Percentiles rank a stretch among this genome's conserved stretches.
phyloP scores from a whole-genome alignment of 805 yeast genomes.

The Saccharomycopsis fodiens region DNA sequence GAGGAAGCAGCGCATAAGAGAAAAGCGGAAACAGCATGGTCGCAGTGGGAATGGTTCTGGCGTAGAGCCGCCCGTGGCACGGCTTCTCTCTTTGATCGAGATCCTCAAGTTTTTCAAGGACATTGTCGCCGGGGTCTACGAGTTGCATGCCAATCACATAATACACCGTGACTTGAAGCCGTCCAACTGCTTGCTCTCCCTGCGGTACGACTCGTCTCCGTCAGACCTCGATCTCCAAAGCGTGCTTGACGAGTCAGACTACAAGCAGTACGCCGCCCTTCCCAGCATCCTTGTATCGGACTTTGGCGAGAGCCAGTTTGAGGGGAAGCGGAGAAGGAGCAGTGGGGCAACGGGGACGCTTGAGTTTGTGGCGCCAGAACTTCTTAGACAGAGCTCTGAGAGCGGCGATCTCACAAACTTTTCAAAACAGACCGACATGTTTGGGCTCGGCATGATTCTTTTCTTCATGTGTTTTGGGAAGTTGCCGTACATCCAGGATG shows the following conservation, averaged over 20 bases:
- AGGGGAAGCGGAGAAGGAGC: constrained; percentile 55
- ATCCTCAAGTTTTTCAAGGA: constrained; percentile 64
- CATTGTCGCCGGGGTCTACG: constrained; percentile 60
- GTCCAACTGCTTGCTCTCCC: constrained; percentile 63
- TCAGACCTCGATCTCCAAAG: constrained; percentile 21
- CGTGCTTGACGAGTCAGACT: constrained; percentile 8
- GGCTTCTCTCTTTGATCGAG: constrained; percentile 44
- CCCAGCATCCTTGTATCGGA: constrained; percentile 81
- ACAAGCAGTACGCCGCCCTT: constrained; percentile 24
- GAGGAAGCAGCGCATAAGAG: constrained; percentile 31
- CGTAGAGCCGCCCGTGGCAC: constrained; percentile 22
- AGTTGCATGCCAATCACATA: constrained; percentile 65
- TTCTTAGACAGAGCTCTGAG: constrained; percentile 32
- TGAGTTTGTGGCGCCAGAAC: constrained; percentile 84
- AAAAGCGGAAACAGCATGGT: constrained; percentile 2
- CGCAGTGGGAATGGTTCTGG: constrained; percentile 5
- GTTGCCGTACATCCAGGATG: constrained; percentile 47
- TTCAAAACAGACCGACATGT: constrained; percentile 67
- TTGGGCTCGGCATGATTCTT: constrained; percentile 77
- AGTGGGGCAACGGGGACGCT: constrained; percentile 85
- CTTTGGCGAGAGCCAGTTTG: constrained; percentile 81
- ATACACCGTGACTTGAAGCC: constrained; percentile 90
- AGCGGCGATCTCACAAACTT: constrained; percentile 40
- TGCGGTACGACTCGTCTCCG: constrained; percentile 19
- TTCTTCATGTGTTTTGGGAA: constrained; percentile 65